Evolutionary conservation across 805 yeast genomes (phyloP).

Genomic region (Starmerella vaccinii): DNA sequence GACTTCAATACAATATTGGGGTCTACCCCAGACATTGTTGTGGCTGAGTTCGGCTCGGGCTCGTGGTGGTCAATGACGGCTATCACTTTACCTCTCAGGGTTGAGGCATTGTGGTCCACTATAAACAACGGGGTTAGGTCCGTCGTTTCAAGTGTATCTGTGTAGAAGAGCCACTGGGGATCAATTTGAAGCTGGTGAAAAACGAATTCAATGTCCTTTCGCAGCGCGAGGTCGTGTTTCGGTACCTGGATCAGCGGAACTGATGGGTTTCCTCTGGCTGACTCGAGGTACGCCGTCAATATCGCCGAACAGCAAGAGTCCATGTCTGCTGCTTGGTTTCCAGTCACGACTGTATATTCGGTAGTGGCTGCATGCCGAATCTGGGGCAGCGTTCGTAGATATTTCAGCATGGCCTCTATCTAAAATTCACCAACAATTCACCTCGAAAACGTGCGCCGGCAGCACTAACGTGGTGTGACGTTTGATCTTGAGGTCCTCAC

Average conservation of each 20-base stretch:
- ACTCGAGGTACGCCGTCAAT: constrained; percentile 50
- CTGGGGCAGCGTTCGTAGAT: constrained; percentile 9
- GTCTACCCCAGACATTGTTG: constrained; percentile 30
- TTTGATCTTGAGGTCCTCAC: no score
- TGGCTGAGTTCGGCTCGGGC: constrained; percentile 27
- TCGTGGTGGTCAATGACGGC: constrained; percentile 78
- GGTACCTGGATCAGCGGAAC: constrained; percentile 74
- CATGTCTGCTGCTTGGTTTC: constrained; percentile 80
- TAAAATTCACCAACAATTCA: background rate
- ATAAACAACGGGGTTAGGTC: constrained; percentile 39
- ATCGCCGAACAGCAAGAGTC: constrained; percentile 79
- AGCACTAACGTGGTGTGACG: background rate
- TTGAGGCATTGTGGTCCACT: constrained; percentile 53
- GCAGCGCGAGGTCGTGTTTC: constrained; percentile 48
- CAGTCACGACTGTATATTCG: constrained; percentile 42
- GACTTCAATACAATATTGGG: constrained; percentile 54
- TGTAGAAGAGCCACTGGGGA: constrained; percentile 44
- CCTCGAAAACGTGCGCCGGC: background rate
- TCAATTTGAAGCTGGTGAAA: constrained; percentile 41
- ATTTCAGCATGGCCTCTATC: constrained; percentile 13
- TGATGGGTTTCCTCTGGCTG: constrained; percentile 26
- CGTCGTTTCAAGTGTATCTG: constrained; percentile 47
- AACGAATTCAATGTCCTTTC: constrained; percentile 60
- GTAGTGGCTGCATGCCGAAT: background rate
- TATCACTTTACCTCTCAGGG: constrained; percentile 35